A percentile compares a stretch with the other conserved stretches of the same genome.
Evolutionary conservation across 495 filamentous ascomycete species (phyloP).

Genomic region (Cercophora scortea): DNA sequence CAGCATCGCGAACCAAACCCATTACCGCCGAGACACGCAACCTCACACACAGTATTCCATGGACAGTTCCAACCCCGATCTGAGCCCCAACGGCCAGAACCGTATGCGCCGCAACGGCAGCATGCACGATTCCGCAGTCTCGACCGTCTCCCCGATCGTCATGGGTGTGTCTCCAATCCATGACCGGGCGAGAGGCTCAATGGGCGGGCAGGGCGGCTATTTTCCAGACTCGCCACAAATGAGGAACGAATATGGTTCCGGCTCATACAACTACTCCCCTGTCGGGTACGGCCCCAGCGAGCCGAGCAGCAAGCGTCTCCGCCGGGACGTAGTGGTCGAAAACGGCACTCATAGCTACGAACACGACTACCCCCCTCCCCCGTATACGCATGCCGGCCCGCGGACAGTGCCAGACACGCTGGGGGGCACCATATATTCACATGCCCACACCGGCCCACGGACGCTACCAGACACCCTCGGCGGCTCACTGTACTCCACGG

Average conservation of each 20-base stretch:
- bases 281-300: not conserved
- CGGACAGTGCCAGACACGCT: slow-evolving; percentile 17
- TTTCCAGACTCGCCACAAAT: slow-evolving; percentile 17
- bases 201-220: slow-evolving; percentile 16
- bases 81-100: slow-evolving; percentile 16
- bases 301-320: too few species aligned
- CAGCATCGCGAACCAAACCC: slow-evolving; percentile 6
- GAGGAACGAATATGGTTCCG: slow-evolving; percentile 9
- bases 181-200: slow-evolving; percentile 8
- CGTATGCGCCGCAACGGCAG: slow-evolving; percentile 12
- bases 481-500: not conserved
- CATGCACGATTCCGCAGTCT: slow-evolving; percentile 8
- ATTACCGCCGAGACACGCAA: slow-evolving; percentile 5
- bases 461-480: not conserved
- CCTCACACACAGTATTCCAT: slow-evolving; percentile 6
- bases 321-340: not conserved
- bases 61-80: slow-evolving; percentile 9
- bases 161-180: too few species aligned
- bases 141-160: too few species aligned
- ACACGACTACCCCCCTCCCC: slow-evolving; percentile 4
- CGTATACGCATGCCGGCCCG: slow-evolving; percentile 11
- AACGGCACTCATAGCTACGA: slow-evolving; percentile 13
- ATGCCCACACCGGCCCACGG: slow-evolving; percentile 1
- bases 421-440: slow-evolving; percentile 7
- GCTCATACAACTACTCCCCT: slow-evolving; percentile 11